These are phyloP conservation scores for Scutellaria galericulata DNA, from an alignment of 257 asterid genomes.

Conservation along the genomic window DNA sequence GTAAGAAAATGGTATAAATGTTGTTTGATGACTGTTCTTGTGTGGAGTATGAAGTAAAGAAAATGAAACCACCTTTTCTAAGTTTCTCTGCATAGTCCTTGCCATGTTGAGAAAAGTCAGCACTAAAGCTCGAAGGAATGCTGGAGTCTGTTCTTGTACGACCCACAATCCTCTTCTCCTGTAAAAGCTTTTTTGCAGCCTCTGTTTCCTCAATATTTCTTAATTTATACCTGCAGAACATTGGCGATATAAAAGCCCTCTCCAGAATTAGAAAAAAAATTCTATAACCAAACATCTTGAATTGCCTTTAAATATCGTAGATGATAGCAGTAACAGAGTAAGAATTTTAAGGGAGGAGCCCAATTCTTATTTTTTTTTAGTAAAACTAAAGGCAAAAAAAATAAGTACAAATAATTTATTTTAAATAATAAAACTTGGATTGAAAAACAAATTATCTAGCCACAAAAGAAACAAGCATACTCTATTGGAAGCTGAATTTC, in stretches of 20 bases:
- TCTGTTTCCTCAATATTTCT: constrained; percentile 97
- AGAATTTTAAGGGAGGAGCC: too few species aligned
- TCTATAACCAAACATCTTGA: constrained; percentile 20
- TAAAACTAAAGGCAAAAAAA: too few species aligned
- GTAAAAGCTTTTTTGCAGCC: constrained; percentile 94
- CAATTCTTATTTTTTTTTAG: too few species aligned
- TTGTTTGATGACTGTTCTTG: constrained; percentile 17
- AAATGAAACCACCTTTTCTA: constrained; percentile 64
- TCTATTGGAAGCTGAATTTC: constrained; percentile 98
- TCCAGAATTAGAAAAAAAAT: not conserved
- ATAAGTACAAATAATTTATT: too few species aligned
- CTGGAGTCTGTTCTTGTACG: constrained; percentile 68
- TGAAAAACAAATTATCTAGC: constrained; percentile 5
- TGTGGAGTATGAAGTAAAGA: constrained; percentile 25
- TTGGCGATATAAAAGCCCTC: constrained; percentile 27
- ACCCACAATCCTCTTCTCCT: constrained; percentile 89
- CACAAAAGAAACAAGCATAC: constrained; percentile 49
- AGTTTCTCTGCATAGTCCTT: constrained; percentile 84
- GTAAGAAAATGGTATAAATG: constrained; percentile 9
- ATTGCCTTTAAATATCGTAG: constrained; percentile 17
- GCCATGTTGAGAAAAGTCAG: constrained; percentile 88
- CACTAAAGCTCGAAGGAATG: constrained; percentile 85
- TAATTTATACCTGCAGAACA: constrained; percentile 71
- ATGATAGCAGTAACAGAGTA: not conserved
- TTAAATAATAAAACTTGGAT: not conserved